These are phyloP conservation scores for Nemania sp. DNA, from an alignment of 2,329 filamentous ascomycete species.

Conservation along the genomic window DNA sequence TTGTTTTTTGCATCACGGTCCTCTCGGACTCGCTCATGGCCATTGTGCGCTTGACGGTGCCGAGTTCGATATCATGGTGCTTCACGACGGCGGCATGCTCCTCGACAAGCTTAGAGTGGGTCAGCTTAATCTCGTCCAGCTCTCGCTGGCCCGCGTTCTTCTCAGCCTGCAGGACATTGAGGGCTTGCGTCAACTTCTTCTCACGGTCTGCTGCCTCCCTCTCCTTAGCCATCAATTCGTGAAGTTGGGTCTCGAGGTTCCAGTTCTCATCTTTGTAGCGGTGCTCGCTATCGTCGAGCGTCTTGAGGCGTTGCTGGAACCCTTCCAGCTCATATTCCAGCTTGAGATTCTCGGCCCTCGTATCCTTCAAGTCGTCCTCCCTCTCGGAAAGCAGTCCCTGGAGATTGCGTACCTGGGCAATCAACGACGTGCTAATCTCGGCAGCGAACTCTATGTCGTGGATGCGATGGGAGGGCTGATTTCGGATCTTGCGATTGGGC, in stretches of 20 bases:
- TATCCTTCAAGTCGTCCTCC: constrained; percentile 80
- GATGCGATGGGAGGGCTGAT: constrained; percentile 84
- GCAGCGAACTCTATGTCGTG: constrained; percentile 99
- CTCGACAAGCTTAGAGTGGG: constrained; percentile 77
- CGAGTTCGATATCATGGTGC: constrained; percentile 86
- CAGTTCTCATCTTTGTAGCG: constrained; percentile 99
- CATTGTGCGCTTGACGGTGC: constrained; percentile 79
- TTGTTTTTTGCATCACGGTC: constrained; percentile 75
- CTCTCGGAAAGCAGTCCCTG: constrained; percentile 84
- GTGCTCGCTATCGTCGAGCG: constrained; percentile 90
- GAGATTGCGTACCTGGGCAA: constrained; percentile 90
- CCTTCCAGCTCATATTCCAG: constrained; percentile 83
- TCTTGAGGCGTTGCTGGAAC: constrained; percentile 77
- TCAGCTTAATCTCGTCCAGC: constrained; percentile 84
- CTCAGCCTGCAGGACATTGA: constrained; percentile 72
- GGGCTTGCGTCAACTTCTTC: constrained; percentile 74
- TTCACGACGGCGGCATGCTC: constrained; percentile 79
- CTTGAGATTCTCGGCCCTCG: constrained; percentile 74
- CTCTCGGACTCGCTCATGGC: constrained; percentile 79
- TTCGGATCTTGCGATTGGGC: constrained; percentile 84
- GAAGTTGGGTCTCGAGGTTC: constrained; percentile 90
- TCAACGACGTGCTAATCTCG: constrained; percentile 92
- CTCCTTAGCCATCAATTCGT: constrained; percentile 75
- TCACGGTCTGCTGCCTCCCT: constrained; percentile 82
- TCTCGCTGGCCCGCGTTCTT: constrained; percentile 82